Conservation (phyloP, 257 asterid genomes). For the Linaria vulgaris region DNA sequence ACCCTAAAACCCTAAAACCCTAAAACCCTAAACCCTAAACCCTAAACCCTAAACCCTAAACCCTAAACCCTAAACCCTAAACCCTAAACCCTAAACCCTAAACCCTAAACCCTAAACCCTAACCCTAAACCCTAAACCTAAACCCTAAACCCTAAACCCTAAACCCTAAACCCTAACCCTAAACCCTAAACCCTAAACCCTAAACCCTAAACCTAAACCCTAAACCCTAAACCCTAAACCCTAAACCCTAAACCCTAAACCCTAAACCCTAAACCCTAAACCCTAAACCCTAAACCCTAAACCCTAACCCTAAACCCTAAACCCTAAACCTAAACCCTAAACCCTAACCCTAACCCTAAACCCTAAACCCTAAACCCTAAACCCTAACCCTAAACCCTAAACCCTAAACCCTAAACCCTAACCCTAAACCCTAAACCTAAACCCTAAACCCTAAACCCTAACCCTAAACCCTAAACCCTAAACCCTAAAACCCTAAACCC, state of each 20-base stretch:
- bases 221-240: slow-evolving; percentile 30
- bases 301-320: slow-evolving; percentile 26
- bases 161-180: slow-evolving; percentile 29
- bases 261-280: slow-evolving; percentile 27
- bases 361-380: slow-evolving; percentile 28
- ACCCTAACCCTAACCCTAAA: slow-evolving; percentile 17
- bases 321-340: slow-evolving; percentile 20
- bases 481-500: slow-evolving; percentile 25
- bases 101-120: slow-evolving; percentile 30
- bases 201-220: slow-evolving; percentile 32
- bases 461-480: slow-evolving; percentile 24
- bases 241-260: slow-evolving; percentile 28
- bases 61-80: slow-evolving; percentile 26
- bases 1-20: slow-evolving; percentile 26
- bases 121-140: slow-evolving; percentile 23
- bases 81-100: slow-evolving; percentile 23
- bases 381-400: too few species aligned
- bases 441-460: slow-evolving; percentile 22
- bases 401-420: too few species aligned
- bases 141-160: slow-evolving; percentile 25
- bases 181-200: slow-evolving; percentile 31
- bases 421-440: slow-evolving; percentile 34
- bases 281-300: slow-evolving; percentile 27
- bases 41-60: slow-evolving; percentile 26
- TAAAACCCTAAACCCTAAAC: slow-evolving; percentile 31